Conservation (phyloP, 2,329 filamentous ascomycete genomes). For the Ophiostoma perfectum region DNA sequence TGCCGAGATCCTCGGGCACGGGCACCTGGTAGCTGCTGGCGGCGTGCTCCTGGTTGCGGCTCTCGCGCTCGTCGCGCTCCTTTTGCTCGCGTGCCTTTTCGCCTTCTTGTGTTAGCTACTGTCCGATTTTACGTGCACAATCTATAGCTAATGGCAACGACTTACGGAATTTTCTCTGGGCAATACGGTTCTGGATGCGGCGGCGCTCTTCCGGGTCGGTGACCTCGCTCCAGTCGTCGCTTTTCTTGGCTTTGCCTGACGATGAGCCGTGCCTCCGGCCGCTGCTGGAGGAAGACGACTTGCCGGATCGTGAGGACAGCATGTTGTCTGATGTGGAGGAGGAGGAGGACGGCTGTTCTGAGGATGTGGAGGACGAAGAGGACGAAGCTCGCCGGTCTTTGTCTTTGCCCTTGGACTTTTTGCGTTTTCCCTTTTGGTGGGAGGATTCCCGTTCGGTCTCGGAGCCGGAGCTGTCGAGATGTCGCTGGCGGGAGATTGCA, state of each 20-base stretch:
- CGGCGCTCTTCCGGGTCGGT: conserved; percentile 65
- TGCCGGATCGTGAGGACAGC: conserved; percentile 24
- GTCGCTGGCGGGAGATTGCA: background rate
- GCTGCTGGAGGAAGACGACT: conserved; percentile 27
- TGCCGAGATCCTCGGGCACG: conserved; percentile 49
- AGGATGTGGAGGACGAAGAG: background rate
- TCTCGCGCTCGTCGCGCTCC: conserved; percentile 59
- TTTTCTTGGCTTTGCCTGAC: conserved; percentile 42
- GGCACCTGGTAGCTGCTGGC: conserved; percentile 60
- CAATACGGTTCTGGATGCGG: conserved; percentile 70
- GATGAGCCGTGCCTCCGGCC: conserved; percentile 15
- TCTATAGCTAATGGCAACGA: conserved; percentile 37
- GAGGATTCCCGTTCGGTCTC: conserved; percentile 29
- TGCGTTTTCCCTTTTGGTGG: background rate
- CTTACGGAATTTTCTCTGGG: conserved; percentile 64
- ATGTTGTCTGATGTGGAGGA: conserved; percentile 26
- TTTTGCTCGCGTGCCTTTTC: conserved; percentile 64
- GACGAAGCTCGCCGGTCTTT: conserved; percentile 8
- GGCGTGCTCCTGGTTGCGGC: conserved; percentile 58
- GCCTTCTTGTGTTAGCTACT: conserved; percentile 14
- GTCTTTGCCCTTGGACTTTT: conserved; percentile 15
- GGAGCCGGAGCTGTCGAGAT: conserved; percentile 29
- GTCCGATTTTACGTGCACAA: background rate
- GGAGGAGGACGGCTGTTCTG: conserved; percentile 13
- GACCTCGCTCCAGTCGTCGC: conserved; percentile 64